phyloP scores from a whole-genome alignment of 192 early-diverging fungal genomes.

The Coemansia guatemalensis region DNA sequence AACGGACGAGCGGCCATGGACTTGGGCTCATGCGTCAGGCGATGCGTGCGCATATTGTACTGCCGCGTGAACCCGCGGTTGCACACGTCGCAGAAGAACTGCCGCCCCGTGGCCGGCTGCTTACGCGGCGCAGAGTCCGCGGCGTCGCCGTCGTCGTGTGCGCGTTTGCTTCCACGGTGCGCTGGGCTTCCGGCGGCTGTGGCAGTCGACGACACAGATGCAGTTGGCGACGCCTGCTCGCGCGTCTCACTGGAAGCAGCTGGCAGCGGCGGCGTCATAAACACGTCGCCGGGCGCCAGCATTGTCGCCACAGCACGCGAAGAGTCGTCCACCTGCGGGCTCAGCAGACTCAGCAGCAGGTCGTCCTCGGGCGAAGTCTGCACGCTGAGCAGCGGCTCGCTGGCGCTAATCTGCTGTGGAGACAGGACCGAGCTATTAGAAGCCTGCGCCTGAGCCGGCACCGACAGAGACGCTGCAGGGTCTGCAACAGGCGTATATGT shows the following conservation, averaged over 20 bases:
- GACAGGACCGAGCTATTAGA: not conserved
- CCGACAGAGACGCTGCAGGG: not conserved
- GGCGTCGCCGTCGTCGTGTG: slow-evolving; percentile 2
- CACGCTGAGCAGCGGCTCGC: slow-evolving; percentile 6
- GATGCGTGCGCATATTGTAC: slow-evolving; percentile 85
- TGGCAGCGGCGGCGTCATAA: slow-evolving; percentile 19
- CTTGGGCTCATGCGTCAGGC: slow-evolving; percentile 66
- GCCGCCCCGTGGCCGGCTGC: not conserved
- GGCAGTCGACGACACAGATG: not conserved
- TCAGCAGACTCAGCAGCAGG: slow-evolving; percentile 42
- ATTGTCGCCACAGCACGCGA: slow-evolving; percentile 8
- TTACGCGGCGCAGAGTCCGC: not conserved
- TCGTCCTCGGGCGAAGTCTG: slow-evolving; percentile 31
- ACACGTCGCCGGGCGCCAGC: slow-evolving; percentile 19
- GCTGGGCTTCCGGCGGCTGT: not conserved
- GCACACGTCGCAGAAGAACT: slow-evolving; percentile 61
- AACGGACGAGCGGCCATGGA: slow-evolving; percentile 56
- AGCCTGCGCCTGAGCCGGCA: slow-evolving; percentile 19
- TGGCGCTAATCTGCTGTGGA: no score
- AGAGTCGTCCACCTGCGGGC: slow-evolving; percentile 17
- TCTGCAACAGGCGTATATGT: slow-evolving; percentile 30
- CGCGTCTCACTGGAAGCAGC: slow-evolving; percentile 6
- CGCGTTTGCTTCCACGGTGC: not conserved
- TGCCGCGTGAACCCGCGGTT: slow-evolving; percentile 73
- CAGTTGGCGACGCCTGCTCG: slow-evolving; percentile 9